A percentile compares a stretch with the other conserved stretches of the same genome.
Conservation (phyloP, 768 basidiomycete genomes). For the Agaricus blazei region DNA sequence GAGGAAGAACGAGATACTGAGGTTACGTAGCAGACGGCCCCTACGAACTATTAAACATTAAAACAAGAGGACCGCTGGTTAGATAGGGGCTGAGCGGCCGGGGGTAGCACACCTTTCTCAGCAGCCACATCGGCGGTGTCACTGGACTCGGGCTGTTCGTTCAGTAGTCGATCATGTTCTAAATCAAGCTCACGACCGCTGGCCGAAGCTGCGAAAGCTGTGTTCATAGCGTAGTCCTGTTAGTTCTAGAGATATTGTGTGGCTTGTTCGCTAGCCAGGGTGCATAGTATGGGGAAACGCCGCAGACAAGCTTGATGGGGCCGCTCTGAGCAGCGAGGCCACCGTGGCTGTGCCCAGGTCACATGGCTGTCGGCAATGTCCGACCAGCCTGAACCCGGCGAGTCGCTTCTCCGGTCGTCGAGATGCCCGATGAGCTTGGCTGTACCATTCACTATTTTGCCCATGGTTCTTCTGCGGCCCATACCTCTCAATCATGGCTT, state of each 20-base stretch:
- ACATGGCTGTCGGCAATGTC: too few species aligned
- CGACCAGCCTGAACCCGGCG: too few species aligned
- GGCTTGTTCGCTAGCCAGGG: not conserved
- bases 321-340: too few species aligned
- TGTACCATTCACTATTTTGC: constrained; percentile 4
- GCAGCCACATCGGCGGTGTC: not conserved
- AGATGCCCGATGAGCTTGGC: not conserved
- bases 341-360: too few species aligned
- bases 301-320: not conserved
- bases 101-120: not conserved
- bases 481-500: not conserved
- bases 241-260: too few species aligned
- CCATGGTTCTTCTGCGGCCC: not conserved
- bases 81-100: too few species aligned
- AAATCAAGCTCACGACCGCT: constrained; percentile 1
- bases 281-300: not conserved
- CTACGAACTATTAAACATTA: constrained; percentile 19
- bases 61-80: not conserved
- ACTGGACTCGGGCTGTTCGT: not conserved
- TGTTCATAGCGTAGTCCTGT: not conserved
- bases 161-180: constrained; percentile 1
- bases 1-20: constrained; percentile 74
- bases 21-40: constrained; percentile 28
- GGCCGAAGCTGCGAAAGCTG: not conserved
- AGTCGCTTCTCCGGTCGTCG: too few species aligned